phyloP scores from a whole-genome alignment of 345 rosid species.

The Salix udensis region DNA sequence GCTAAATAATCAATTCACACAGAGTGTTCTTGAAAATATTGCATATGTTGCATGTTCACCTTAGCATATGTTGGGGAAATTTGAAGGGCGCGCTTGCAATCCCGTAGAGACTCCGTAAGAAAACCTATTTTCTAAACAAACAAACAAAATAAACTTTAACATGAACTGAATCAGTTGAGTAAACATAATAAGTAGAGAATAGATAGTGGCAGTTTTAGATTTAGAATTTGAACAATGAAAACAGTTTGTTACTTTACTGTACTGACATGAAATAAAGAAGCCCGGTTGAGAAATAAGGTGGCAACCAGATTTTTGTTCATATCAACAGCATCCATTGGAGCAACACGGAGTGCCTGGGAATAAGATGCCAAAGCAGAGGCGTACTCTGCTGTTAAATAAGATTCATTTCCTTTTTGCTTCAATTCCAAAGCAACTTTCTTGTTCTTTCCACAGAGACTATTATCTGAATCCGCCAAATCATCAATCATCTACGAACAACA shows the following conservation, averaged over 20 bases:
- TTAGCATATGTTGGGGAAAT: conserved; percentile 65
- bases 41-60: conserved; percentile 32
- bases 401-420: conserved; percentile 61
- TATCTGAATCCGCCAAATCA: conserved; percentile 49
- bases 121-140: conserved; percentile 48
- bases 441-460: conserved; percentile 55
- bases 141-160: not conserved
- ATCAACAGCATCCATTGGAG: conserved; percentile 57
- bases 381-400: conserved; percentile 40
- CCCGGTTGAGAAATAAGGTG: conserved; percentile 64
- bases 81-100: conserved; percentile 70
- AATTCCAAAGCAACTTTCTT: conserved; percentile 49
- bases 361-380: conserved; percentile 50
- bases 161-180: not conserved
- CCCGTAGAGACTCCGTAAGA: conserved; percentile 53
- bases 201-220: too few species aligned
- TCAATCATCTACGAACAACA: conserved; percentile 33
- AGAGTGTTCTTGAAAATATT: too few species aligned
- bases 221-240: not conserved
- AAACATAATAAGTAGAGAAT: not conserved
- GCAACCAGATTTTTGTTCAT: conserved; percentile 63
- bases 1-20: too few species aligned
- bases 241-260: not conserved
- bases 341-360: conserved; percentile 71
- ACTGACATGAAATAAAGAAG: conserved; percentile 54